Base-by-base conservation (phyloP, 2,329 filamentous ascomycete species). In the Penicillium sp. region DNA sequence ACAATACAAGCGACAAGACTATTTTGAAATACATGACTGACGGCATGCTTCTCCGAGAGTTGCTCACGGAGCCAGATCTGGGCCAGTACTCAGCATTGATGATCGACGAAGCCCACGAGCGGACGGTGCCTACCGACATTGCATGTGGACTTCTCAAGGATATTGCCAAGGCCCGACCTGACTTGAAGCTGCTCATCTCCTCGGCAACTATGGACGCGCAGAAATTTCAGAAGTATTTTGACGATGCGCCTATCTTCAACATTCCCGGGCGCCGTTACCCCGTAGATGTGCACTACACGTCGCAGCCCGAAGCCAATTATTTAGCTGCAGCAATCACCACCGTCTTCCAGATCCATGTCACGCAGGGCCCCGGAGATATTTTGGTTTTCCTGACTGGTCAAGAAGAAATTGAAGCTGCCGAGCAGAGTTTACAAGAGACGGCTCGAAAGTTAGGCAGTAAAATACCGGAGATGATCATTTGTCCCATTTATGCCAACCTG, bases 71-170 rank as follows among this genome's bases (percentile, higher is more conserved):
- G 65, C 92, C 93, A 0, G 86, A 93, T 60, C 77, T 97, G 6
- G 82, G 85, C 1, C 85, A 85, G 15, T 97, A 97, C 64, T 89
- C 89, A 5, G 89, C 87, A 12, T 75, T 99, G 57, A 96, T 99
- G 87, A 93, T 99, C 51, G 94, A 99, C 68, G 94, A 99, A 70
- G 94, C 94, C 0, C 94, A 99, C 81, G 94, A 99, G 70, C 82
- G 94, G 61, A 96, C 90, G 0, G 82, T 97, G 0, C 85, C 90
- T 48, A 96, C 93, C 0, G 94, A 99, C 71, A 92, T 99, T 51
- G 74, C 96, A 7, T 82, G 96, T 53, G 90, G 89, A 10, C 74
- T 99, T 31, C 81, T 96, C 52, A 96, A 96, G 66, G 93, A 97
- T 74, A 81, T 97, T 56, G 86, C 89, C 0, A 81, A 88, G 55